Evolutionary conservation across 139 green algal species (phyloP), one percentile per base, ranked within the genome.

Genomic region (Parachlorella kessleri): DNA sequence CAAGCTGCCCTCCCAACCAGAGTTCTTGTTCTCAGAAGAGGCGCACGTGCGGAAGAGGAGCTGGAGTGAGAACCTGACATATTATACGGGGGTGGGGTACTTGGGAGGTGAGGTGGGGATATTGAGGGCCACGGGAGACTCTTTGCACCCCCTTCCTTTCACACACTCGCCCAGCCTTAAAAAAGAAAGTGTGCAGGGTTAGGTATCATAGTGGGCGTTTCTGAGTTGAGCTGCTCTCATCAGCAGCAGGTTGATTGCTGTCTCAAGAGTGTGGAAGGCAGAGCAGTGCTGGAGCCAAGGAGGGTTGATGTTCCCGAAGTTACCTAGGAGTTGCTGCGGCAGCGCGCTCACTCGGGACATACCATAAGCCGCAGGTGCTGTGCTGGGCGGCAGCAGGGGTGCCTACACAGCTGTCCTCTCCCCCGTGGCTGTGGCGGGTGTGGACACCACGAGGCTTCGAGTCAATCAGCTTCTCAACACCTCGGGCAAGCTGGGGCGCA

Each of bases 1-100:
- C 69, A 77, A 85, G 39, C 67, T 96, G 32, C 90, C 93, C 2
- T 75, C 91, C 39, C 88, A 91, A 54, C 91, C 94, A 6, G 93
- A 97, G 84, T 97, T 97, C 65, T 83, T 98, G 30, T 98, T 98
- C 59, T 88, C 87, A 59, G 94, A 97, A 73, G 94, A 98, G 72
- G 91, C 91, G 26, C 75, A 85, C 0, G 91, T 94, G 6, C 84
- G 91, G 54, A 73, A 85, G 55, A 84, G 94, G 73, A 88, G 86
- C 69, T 98, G 94, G 92, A 87, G 83, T 7, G 93, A 98, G 53
- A 97, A 97, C 80, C 76, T 98, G 54, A 94, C 94, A 30, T 98
- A 96, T 66, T 98, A 98, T 80, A 96, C 92, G 1, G 94, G 94
- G 6, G 63, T 90, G 18, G 94, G 94, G 1, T 98, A 98, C 74